Percentiles rank a stretch among this genome's conserved stretches.
phyloP scores from a whole-genome alignment of 345 rosid species.

The Mallotus nudiflorus region DNA sequence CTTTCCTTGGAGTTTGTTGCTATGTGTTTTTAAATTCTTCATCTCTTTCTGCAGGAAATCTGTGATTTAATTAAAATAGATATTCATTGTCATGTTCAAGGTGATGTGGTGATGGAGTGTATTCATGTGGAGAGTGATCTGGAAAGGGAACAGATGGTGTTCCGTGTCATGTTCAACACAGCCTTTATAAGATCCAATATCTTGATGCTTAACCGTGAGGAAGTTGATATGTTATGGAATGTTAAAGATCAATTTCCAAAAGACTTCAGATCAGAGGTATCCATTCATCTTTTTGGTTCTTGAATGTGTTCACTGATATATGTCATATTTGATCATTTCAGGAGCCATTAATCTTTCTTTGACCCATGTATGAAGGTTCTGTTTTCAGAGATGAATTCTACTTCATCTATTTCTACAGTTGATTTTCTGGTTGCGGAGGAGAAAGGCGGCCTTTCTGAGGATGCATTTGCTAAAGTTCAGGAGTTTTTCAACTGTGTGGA shows the following conservation, averaged over 20 bases:
- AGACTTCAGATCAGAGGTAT: slow-evolving; percentile 77
- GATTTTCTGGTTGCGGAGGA: slow-evolving; percentile 54
- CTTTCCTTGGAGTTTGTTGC: not conserved
- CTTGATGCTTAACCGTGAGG: slow-evolving; percentile 61
- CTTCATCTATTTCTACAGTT: slow-evolving; percentile 42
- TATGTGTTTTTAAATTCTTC: slow-evolving; percentile 26
- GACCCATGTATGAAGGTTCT: slow-evolving; percentile 57
- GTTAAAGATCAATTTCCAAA: slow-evolving; percentile 59
- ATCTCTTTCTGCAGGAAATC: slow-evolving; percentile 61
- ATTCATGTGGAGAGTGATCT: slow-evolving; percentile 53
- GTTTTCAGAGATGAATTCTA: slow-evolving; percentile 67
- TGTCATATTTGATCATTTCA: slow-evolving; percentile 18
- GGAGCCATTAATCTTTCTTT: slow-evolving; percentile 21
- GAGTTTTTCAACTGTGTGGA: slow-evolving; percentile 59
- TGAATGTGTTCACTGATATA: not conserved
- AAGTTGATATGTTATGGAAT: slow-evolving; percentile 70
- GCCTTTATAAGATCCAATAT: slow-evolving; percentile 69
- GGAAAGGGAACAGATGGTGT: slow-evolving; percentile 69
- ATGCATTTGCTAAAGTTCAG: slow-evolving; percentile 66
- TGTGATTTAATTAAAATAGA: slow-evolving; percentile 62
- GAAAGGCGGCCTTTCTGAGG: slow-evolving; percentile 63
- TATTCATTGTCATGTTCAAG: slow-evolving; percentile 66
- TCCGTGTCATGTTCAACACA: slow-evolving; percentile 75
- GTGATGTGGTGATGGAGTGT: slow-evolving; percentile 84
- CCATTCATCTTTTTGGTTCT: slow-evolving; percentile 7